Evolutionary conservation across 305 asterid genomes (phyloP).

Genomic region (Fraxinus nigra): DNA sequence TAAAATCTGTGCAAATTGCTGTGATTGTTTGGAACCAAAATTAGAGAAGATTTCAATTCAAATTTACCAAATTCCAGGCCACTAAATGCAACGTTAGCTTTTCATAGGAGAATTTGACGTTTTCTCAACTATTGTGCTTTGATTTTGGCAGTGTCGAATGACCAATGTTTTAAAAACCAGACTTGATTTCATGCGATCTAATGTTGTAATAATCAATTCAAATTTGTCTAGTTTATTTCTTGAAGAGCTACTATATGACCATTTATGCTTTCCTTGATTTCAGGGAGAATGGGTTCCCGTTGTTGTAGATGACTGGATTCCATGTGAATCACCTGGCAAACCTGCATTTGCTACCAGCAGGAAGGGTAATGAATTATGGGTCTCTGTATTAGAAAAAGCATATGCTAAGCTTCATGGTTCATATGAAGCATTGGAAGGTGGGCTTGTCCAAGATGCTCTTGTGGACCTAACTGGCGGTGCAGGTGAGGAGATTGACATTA

Average conservation of each 20-base stretch:
- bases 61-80: not conserved
- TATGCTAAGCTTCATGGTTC: slow-evolving; percentile 99
- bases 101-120: slow-evolving; percentile 5
- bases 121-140: not conserved
- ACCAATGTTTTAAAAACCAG: not conserved
- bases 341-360: slow-evolving; percentile 98
- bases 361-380: slow-evolving; percentile 93
- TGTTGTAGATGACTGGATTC: slow-evolving; percentile 99
- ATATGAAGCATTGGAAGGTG: slow-evolving; percentile 98
- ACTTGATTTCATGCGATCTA: not conserved
- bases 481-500: slow-evolving; percentile 99
- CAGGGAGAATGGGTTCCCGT: slow-evolving; percentile 99
- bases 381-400: slow-evolving; percentile 87
- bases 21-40: not conserved
- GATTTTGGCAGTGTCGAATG: not conserved
- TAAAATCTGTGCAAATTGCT: not conserved
- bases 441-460: slow-evolving; percentile 98
- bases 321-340: slow-evolving; percentile 94
- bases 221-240: slow-evolving; percentile 4
- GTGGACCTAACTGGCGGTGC: slow-evolving; percentile 99
- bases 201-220: not conserved
- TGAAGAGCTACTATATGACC: not conserved
- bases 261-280: slow-evolving; percentile 9
- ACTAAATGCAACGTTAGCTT: not conserved
- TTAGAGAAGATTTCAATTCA: not conserved